Conservation (phyloP, 2,329 filamentous ascomycete species). For the Tolypocladium tropicale region DNA sequence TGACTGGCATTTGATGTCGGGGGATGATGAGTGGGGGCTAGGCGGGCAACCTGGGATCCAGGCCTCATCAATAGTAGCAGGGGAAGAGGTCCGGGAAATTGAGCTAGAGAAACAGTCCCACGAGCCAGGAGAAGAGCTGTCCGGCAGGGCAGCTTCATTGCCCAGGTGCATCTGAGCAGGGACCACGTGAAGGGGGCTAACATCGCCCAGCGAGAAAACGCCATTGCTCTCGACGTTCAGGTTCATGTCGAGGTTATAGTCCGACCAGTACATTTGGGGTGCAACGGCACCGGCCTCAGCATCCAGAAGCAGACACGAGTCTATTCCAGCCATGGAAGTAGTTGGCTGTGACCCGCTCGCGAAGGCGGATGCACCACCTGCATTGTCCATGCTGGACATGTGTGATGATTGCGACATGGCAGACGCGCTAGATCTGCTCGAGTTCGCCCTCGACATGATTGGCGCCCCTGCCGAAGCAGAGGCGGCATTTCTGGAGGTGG, state of each 20-base stretch:
- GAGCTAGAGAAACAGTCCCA: constrained; percentile 44
- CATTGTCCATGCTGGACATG: constrained; percentile 40
- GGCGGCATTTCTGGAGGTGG: constrained; percentile 23
- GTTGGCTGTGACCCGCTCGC: constrained; percentile 27
- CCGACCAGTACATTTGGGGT: constrained; percentile 40
- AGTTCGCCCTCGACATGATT: constrained; percentile 28
- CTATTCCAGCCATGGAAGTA: constrained; percentile 34
- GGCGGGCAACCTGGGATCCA: constrained; percentile 25
- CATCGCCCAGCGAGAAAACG: constrained; percentile 31
- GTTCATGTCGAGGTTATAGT: constrained; percentile 33
- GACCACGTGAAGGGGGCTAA: constrained; percentile 41
- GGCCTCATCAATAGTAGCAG: constrained; percentile 37
- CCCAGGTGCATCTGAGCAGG: constrained; percentile 45
- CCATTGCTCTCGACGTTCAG: constrained; percentile 31
- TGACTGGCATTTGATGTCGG: constrained; percentile 38
- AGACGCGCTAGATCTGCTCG: constrained; percentile 28
- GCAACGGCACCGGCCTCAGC: constrained; percentile 35
- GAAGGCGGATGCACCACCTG: constrained; percentile 38
- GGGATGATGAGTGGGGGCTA: constrained; percentile 36
- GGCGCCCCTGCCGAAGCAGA: constrained; percentile 21
- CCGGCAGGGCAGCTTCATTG: constrained; percentile 37
- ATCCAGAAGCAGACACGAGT: constrained; percentile 41
- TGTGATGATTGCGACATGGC: constrained; percentile 40
- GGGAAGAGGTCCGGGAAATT: constrained; percentile 41
- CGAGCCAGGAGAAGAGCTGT: constrained; percentile 39